Evolutionary conservation across 2,329 filamentous ascomycete species (phyloP).

Genomic region (Fonsecaea multimorphosa): DNA sequence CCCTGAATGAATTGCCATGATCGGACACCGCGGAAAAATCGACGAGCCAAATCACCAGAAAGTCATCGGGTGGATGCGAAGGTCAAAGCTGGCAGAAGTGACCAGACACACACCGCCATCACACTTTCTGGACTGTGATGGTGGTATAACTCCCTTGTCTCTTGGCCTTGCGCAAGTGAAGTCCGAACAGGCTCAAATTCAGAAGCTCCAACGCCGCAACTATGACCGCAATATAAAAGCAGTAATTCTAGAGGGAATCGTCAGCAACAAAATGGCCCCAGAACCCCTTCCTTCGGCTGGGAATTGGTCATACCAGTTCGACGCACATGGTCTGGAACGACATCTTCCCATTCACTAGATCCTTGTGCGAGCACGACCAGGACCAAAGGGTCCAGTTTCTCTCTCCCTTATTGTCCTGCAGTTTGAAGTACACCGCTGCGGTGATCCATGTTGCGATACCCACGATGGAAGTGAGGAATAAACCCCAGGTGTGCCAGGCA

Average conservation of each 20-base stretch:
- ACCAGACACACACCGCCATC: not conserved
- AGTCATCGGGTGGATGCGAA: too few species aligned
- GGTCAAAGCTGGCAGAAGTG: too few species aligned
- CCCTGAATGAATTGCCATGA: too few species aligned
- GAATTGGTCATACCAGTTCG: conserved; percentile 22
- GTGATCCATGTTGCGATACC: conserved; percentile 19
- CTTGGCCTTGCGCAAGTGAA: not conserved
- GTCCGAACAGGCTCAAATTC: conserved; percentile 14
- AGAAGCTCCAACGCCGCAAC: conserved; percentile 5
- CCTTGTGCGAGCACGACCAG: conserved; percentile 20
- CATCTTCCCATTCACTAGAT: conserved; percentile 21
- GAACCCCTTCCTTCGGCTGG: too few species aligned
- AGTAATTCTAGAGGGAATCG: conserved; percentile 5
- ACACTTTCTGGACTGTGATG: not conserved
- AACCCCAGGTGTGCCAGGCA: conserved; percentile 8
- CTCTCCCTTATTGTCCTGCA: conserved; percentile 17
- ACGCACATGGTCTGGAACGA: conserved; percentile 24
- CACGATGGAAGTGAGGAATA: conserved; percentile 16
- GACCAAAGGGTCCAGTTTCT: conserved; percentile 24
- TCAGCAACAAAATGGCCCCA: not conserved
- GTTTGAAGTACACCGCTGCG: conserved; percentile 26
- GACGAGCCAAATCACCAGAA: too few species aligned
- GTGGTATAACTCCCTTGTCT: conserved; percentile 6
- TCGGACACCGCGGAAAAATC: too few species aligned
- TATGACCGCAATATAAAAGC: conserved; percentile 9